These are phyloP conservation scores for Cercospora zeina DNA, from an alignment of 2,329 filamentous ascomycete species.

Conservation along the genomic window DNA sequence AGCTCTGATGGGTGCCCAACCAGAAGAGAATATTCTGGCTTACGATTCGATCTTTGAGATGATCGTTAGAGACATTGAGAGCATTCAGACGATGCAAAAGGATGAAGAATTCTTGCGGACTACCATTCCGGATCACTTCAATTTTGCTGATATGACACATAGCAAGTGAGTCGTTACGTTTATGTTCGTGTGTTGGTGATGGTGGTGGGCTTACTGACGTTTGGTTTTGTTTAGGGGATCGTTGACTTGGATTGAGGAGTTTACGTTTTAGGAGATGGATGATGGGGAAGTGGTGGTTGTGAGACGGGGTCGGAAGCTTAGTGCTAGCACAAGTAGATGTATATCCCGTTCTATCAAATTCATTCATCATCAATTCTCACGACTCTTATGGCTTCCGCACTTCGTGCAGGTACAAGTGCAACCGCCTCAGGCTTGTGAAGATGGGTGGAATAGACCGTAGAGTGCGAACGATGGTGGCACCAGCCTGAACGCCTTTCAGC, in stretches of 20 bases:
- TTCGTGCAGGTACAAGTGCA: background rate
- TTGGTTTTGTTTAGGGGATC: background rate
- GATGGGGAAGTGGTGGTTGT: background rate
- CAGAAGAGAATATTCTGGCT: slow-evolving; percentile 8
- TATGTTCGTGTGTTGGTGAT: background rate
- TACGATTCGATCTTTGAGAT: slow-evolving; percentile 14
- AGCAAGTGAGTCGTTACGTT: slow-evolving; percentile 10
- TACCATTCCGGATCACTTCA: slow-evolving; percentile 17
- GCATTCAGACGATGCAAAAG: slow-evolving; percentile 18
- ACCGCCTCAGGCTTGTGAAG: background rate
- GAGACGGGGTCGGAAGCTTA: no score
- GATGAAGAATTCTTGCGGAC: slow-evolving; percentile 19
- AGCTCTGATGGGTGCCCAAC: slow-evolving; percentile 8
- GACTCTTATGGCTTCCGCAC: background rate
- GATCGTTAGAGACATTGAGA: slow-evolving; percentile 17
- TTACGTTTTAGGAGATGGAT: background rate
- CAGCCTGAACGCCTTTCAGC: background rate
- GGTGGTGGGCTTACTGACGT: background rate
- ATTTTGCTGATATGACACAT: slow-evolving; percentile 16
- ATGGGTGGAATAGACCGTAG: background rate
- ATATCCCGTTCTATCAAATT: background rate
- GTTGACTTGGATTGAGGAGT: slow-evolving; percentile 11
- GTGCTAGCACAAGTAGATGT: background rate
- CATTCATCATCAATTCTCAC: background rate
- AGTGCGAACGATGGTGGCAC: no score